phyloP scores from a whole-genome alignment of 1,139 yeast genomes.

The Geotrichum carabidarum region DNA sequence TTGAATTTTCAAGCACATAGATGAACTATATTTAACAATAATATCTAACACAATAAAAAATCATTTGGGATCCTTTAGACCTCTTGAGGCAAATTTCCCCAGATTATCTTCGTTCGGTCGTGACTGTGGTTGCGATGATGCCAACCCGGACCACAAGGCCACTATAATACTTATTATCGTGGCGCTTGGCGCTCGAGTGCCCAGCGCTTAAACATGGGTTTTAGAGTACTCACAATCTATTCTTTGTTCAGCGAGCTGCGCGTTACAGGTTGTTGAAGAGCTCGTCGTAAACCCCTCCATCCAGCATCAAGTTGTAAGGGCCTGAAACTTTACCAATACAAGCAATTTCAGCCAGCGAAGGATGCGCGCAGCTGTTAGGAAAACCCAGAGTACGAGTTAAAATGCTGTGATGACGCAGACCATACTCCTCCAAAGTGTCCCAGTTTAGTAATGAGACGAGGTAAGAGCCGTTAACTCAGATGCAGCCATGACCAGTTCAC shows the following conservation, averaged over 20 bases:
- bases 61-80: background rate
- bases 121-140: slow-evolving; percentile 83
- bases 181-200: slow-evolving; percentile 82
- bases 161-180: slow-evolving; percentile 91
- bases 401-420: slow-evolving; percentile 88
- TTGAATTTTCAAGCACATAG: too few species aligned
- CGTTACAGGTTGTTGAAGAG: slow-evolving; percentile 86
- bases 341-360: slow-evolving; percentile 96
- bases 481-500: slow-evolving; percentile 99
- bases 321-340: slow-evolving; percentile 93
- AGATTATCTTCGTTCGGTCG: slow-evolving; percentile 87
- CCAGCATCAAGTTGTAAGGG: slow-evolving; percentile 88
- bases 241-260: slow-evolving; percentile 85
- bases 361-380: slow-evolving; percentile 98
- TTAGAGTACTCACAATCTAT: slow-evolving; percentile 70
- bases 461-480: slow-evolving; percentile 91
- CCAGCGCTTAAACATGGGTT: slow-evolving; percentile 90
- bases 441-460: slow-evolving; percentile 70
- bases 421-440: slow-evolving; percentile 84
- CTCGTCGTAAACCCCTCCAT: slow-evolving; percentile 95
- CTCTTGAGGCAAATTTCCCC: slow-evolving; percentile 86
- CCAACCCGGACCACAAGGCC: slow-evolving; percentile 86
- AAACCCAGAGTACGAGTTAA: slow-evolving; percentile 99
- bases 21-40: too few species aligned
- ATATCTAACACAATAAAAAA: too few species aligned